Percentiles rank a stretch among this genome's conserved stretches.
These are phyloP conservation scores for Sporothrix protearum DNA, from an alignment of 2,329 filamentous ascomycete genomes.

Conservation along the genomic window DNA sequence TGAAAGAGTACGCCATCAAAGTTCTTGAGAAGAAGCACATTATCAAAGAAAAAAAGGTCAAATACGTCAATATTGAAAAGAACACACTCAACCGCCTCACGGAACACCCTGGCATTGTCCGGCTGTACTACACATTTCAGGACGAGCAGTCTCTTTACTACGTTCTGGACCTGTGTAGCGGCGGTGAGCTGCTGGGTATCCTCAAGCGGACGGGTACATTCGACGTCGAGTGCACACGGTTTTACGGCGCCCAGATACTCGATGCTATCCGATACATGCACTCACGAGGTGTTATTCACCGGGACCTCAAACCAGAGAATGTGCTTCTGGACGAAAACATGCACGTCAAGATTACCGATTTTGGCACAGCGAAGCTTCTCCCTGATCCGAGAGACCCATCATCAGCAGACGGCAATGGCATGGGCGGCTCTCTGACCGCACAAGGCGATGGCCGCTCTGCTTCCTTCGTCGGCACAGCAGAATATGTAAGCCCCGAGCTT, in stretches of 20 bases:
- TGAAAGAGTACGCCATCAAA: conserved; percentile 97
- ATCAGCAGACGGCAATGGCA: conserved; percentile 38
- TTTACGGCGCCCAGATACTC: conserved; percentile 93
- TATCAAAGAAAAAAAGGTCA: conserved; percentile 99
- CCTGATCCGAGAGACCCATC: conserved; percentile 53
- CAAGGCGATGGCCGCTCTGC: conserved; percentile 70
- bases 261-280: conserved; percentile 99
- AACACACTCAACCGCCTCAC: conserved; percentile 94
- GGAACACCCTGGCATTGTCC: conserved; percentile 93
- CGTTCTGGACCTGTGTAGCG: conserved; percentile 87
- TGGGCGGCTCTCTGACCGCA: not conserved
- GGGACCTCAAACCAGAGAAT: conserved; percentile 95
- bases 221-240: conserved; percentile 88
- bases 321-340: conserved; percentile 92
- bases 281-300: conserved; percentile 88
- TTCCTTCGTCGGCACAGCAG: conserved; percentile 95
- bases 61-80: conserved; percentile 99
- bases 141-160: conserved; percentile 96
- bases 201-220: conserved; percentile 94
- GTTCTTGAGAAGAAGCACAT: conserved; percentile 98
- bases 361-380: conserved; percentile 94
- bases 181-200: conserved; percentile 86
- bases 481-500: conserved; percentile 97
- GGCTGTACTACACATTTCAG: conserved; percentile 97
- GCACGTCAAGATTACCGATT: conserved; percentile 98